Conservation (phyloP, 176 grass and related monocot species). For the Canna indica region DNA sequence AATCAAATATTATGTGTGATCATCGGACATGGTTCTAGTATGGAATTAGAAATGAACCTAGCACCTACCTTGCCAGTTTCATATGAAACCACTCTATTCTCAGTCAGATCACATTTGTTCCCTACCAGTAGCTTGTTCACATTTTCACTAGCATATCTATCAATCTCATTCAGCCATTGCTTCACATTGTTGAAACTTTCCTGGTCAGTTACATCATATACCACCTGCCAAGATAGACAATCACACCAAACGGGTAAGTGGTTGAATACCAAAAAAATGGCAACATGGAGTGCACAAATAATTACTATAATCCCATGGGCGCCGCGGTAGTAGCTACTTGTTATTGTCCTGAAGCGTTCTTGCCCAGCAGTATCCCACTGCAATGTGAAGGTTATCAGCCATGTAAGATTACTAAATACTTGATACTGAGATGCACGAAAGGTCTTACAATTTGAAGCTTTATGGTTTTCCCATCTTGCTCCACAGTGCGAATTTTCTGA, state of each 20-base stretch:
- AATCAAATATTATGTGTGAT: background rate
- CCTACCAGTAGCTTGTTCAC: constrained; percentile 15
- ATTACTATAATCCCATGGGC: constrained; percentile 68
- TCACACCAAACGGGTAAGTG: background rate
- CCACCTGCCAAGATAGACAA: background rate
- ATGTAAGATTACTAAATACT: background rate
- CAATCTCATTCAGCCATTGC: constrained; percentile 17
- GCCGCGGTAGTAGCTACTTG: constrained; percentile 68
- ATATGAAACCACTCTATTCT: constrained; percentile 6
- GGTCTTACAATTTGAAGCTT: constrained; percentile 69
- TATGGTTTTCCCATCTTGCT: constrained; percentile 84
- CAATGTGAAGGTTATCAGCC: constrained; percentile 7
- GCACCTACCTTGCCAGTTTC: constrained; percentile 16
- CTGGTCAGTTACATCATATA: constrained; percentile 14
- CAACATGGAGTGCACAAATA: background rate
- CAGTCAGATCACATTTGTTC: constrained; percentile 11
- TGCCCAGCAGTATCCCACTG: constrained; percentile 79
- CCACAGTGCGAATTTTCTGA: constrained; percentile 71
- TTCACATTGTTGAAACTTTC: constrained; percentile 18
- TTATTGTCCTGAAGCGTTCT: constrained; percentile 68
- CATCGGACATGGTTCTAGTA: background rate
- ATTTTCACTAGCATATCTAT: constrained; percentile 16
- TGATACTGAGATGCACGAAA: background rate
- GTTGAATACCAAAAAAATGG: background rate
- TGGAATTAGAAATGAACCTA: background rate